These are phyloP conservation scores for Rhizopogon sp. DNA, from an alignment of 768 basidiomycete genomes.

Conservation along the genomic window DNA sequence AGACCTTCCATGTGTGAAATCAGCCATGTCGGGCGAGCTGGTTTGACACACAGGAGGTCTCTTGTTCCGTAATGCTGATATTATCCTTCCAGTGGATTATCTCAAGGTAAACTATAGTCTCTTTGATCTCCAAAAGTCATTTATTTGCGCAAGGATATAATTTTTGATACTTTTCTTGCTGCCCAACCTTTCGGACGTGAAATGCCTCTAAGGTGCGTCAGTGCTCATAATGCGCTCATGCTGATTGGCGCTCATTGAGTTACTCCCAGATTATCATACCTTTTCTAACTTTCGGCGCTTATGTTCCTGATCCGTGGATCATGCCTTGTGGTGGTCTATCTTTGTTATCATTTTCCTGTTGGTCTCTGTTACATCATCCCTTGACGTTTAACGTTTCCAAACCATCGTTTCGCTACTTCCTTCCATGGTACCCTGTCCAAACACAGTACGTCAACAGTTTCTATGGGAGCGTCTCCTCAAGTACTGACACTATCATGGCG, in stretches of 20 bases:
- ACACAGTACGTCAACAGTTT: slow-evolving; percentile 25
- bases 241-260: not conserved
- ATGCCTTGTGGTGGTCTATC: not conserved
- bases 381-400: not conserved
- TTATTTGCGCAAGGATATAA: slow-evolving; percentile 27
- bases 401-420: not conserved
- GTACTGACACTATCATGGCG: slow-evolving; percentile 38
- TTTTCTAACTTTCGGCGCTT: not conserved
- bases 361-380: not conserved
- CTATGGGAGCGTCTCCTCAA: slow-evolving; percentile 42
- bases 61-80: not conserved
- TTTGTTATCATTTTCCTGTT: not conserved
- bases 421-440: not conserved
- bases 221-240: not conserved
- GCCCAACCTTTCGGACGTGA: slow-evolving; percentile 49
- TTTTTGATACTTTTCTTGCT: slow-evolving; percentile 43
- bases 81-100: slow-evolving; percentile 40
- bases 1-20: not conserved
- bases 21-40: slow-evolving; percentile 29
- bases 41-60: slow-evolving; percentile 64
- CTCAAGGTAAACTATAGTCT: slow-evolving; percentile 14
- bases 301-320: not conserved
- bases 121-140: not conserved
- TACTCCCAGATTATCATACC: not conserved
- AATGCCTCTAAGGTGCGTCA: slow-evolving; percentile 41